Base-by-base conservation (phyloP, 768 basidiomycete species). In the Gloeostereum incarnatum region DNA sequence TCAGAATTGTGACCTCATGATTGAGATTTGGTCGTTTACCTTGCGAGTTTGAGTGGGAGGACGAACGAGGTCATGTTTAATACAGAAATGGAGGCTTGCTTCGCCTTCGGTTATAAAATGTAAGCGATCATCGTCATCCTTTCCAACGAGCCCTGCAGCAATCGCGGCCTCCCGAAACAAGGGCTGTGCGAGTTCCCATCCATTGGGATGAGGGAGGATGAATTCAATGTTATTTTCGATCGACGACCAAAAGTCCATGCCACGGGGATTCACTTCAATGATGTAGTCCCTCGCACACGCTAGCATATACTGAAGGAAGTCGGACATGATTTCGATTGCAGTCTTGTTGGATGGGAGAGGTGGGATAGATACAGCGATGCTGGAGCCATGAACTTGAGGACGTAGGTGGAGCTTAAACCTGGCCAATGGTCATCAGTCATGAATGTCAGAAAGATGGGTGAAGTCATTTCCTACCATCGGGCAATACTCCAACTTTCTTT, bases 91-190 rank as follows among this genome's bases (percentile, higher is more conserved):
- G 9, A 78, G 49, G 45, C 71, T 74, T 0, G 78, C 78, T 45
- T 81, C 78, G 0, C 77, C 78, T 44, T 80, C 77, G 0, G 75
- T 78, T n/a, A 79, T 63, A 39, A 80, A 69, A 1, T 65, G 66
- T 1, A 79, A 48, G 0, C 73, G 66, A 0, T 62, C 68, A 9
- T 53, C 55, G 1, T 49, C 40, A 0, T 52, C 61, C 36, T 68
- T 54, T 0, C 65, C 54, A 8, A 81, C 57, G 16, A 81, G 60
- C 6, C 73, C 71, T 0, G 74, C 78, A 14, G 50, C 40, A 1
- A 69, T 55, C 0, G 74, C 73, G 1, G 78, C 78, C 17, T 53
- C 52, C 3, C 78, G 68, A 58, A 81, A 74, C 47, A 67, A 59
- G 17, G 81, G 79, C 46, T 81, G 78, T 1, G 50, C 54, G 1